A percentile compares a stretch with the other conserved stretches of the same genome.
These are phyloP conservation scores for Closterium sp. DNA, from an alignment of 139 green algal species.

Conservation along the genomic window DNA sequence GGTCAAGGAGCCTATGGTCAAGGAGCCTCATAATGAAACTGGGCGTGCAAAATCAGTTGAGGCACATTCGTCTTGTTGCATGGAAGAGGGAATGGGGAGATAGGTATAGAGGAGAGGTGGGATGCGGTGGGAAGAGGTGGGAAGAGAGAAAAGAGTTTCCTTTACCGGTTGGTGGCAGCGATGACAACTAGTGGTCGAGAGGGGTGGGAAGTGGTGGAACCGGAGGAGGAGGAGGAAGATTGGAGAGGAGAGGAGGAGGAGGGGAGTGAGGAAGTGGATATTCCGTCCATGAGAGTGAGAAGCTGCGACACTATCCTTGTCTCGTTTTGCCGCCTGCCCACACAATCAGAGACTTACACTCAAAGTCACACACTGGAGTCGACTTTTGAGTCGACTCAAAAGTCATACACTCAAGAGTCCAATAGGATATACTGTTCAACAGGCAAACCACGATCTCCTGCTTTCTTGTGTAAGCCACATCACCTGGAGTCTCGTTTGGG, in stretches of 20 bases:
- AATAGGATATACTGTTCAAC: too few species aligned
- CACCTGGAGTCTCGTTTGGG: conserved; percentile 64
- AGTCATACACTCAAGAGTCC: too few species aligned
- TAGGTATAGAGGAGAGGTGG: too few species aligned
- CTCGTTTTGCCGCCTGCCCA: not conserved
- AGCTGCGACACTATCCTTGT: conserved; percentile 82
- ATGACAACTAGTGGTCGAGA: conserved; percentile 61
- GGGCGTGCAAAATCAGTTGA: too few species aligned
- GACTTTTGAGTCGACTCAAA: too few species aligned
- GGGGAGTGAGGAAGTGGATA: not conserved
- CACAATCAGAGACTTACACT: not conserved
- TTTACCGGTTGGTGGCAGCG: conserved; percentile 75
- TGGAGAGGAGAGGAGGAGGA: not conserved
- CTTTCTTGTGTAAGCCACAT: too few species aligned
- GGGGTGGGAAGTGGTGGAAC: not conserved
- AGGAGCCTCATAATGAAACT: too few species aligned
- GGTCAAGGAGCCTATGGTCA: too few species aligned
- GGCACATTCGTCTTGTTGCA: too few species aligned
- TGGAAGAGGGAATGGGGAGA: too few species aligned
- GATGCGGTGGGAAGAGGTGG: not conserved
- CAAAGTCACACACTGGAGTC: too few species aligned
- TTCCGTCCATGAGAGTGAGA: conserved; percentile 86
- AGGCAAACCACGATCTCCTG: too few species aligned
- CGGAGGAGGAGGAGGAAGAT: not conserved
- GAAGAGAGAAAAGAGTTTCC: not conserved